A percentile compares a stretch with the other conserved stretches of the same genome.
These are phyloP conservation scores for Diospyros kaki DNA, from an alignment of 148 eudicot genomes.

Conservation along the genomic window DNA sequence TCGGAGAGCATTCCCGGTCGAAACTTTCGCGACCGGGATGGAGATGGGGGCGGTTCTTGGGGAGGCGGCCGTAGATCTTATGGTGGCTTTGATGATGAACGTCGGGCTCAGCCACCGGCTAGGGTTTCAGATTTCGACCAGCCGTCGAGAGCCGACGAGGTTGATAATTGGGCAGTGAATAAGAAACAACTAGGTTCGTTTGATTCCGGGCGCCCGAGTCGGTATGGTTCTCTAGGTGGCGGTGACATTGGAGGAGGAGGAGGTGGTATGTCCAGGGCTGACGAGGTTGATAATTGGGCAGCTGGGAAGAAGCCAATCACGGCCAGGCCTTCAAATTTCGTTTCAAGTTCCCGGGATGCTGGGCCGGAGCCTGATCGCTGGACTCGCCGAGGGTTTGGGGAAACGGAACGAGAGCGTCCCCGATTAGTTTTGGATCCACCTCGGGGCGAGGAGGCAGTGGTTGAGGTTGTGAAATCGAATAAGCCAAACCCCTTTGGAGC, in stretches of 20 bases:
- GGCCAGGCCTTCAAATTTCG: slow-evolving; percentile 39
- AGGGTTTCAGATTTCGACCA: slow-evolving; percentile 40
- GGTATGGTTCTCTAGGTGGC: slow-evolving; percentile 52
- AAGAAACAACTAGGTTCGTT: slow-evolving; percentile 35
- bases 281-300: slow-evolving; percentile 80
- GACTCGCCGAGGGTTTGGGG: slow-evolving; percentile 33
- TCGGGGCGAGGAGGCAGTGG: slow-evolving; percentile 23
- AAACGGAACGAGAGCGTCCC: slow-evolving; percentile 27
- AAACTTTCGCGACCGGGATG: slow-evolving; percentile 13
- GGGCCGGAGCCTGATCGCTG: slow-evolving; percentile 50
- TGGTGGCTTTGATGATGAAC: slow-evolving; percentile 40
- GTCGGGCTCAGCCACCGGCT: slow-evolving; percentile 22
- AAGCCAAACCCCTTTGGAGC: slow-evolving; percentile 83
- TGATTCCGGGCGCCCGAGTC: slow-evolving; percentile 28
- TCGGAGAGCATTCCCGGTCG: not conserved
- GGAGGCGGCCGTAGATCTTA: slow-evolving; percentile 24
- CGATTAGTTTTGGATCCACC: slow-evolving; percentile 54
- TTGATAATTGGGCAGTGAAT: slow-evolving; percentile 65
- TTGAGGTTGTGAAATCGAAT: slow-evolving; percentile 29
- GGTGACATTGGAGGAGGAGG: slow-evolving; percentile 24
- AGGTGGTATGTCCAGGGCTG: slow-evolving; percentile 55
- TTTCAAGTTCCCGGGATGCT: slow-evolving; percentile 46
- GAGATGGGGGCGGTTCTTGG: slow-evolving; percentile 18
- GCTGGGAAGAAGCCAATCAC: slow-evolving; percentile 40
- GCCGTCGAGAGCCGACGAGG: slow-evolving; percentile 79